Percentiles rank a stretch among this genome's conserved stretches.
These are phyloP conservation scores for Hortiboletus campestris DNA, from an alignment of 768 basidiomycete genomes.

Conservation along the genomic window DNA sequence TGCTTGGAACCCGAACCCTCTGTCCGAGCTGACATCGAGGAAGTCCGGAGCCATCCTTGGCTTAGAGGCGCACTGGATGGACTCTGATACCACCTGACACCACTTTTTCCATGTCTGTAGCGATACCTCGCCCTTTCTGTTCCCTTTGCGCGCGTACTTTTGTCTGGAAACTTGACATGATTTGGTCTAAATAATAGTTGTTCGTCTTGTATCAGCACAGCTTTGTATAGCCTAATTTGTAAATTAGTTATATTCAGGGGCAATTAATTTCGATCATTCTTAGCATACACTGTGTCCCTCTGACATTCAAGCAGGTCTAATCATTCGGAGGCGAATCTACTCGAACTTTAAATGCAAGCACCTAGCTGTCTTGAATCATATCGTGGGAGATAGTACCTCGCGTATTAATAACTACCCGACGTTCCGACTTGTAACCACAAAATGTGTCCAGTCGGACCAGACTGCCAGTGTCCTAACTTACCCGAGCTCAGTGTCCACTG, in stretches of 20 bases:
- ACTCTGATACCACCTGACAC: conserved; percentile 5
- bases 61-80: conserved; percentile 37
- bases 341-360: too few relatives aligned
- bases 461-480: too few relatives aligned
- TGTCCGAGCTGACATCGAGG: conserved; percentile 74
- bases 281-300: background rate
- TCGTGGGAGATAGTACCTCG: too few relatives aligned
- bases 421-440: background rate
- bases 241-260: background rate
- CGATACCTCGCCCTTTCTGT: conserved; percentile 7
- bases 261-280: background rate
- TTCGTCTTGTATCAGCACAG: conserved; percentile 15
- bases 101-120: background rate
- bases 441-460: background rate
- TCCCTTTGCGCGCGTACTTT: background rate
- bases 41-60: conserved; percentile 88
- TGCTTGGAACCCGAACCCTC: conserved; percentile 86
- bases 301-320: too few relatives aligned
- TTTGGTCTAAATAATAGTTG: conserved; percentile 6
- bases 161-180: conserved; percentile 6
- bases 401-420: too few relatives aligned
- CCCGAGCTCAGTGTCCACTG: background rate
- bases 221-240: too few relatives aligned
- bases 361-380: too few relatives aligned
- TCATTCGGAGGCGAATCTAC: too few relatives aligned